Base-by-base conservation (phyloP, 495 filamentous ascomycete genomes). In the Penicillium coffeae region DNA sequence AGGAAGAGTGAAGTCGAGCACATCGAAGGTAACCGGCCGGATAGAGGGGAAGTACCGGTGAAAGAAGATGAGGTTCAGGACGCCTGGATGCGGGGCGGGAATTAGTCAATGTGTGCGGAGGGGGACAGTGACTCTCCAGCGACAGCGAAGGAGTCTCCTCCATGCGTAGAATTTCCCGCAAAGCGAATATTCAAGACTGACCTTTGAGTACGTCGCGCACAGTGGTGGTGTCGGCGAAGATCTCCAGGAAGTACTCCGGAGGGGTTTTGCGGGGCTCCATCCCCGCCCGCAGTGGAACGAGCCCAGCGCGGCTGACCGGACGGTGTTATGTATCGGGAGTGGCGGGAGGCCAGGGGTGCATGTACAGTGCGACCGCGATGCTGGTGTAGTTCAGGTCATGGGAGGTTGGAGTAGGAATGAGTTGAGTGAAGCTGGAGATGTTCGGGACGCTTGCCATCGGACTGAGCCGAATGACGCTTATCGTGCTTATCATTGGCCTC, bases 21-120 rank as follows among this genome's bases (percentile, higher is more conserved):
- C 81, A 60, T 98, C 93, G 62, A 89, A 84, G 37, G 88, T 89
- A 38, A 80, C 78, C n/a, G 93, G 93, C 12, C 81, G 73, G 46
- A 96, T 78, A 21, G 87, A 83, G 47, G 87, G 87, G 74, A 98
- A 97, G 77, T 90, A 95, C 51, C 93, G 88, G 70, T 97, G 90
- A 76, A 98, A 98, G 84, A 97, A 98, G 63, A 98, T 95, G 34
- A 92, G 93, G 66, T 96, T 90, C 42, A 97, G 84, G 59, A 96
- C 86, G 50, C 87, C 92, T 97, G 51, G 7, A 45, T 12, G 18
- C 19, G 18, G 8, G 19, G 38, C 6, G 15, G 9, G 8, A 33
- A 30, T 30, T 30, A 30, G 25, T 10, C 10, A 30, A 30, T 30
- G 25, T 5, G 4, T 30, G 25, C 25, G 5, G 25, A 2, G 3